Conservation (phyloP, 2,329 filamentous ascomycete species). For the Lomentospora prolificans region DNA sequence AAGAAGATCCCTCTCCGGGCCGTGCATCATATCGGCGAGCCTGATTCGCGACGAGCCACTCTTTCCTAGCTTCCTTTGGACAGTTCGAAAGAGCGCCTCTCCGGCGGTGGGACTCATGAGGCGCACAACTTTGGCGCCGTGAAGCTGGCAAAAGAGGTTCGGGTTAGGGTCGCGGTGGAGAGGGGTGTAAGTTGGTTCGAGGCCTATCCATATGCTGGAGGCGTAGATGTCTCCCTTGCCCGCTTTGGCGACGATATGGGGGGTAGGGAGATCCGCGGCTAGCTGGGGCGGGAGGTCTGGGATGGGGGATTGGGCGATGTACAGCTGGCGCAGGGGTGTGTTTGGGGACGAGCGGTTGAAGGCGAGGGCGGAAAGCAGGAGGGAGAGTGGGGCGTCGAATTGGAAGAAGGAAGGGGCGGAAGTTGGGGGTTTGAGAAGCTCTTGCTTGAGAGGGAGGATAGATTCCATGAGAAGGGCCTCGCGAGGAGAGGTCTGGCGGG, state of each 20-base stretch:
- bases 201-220: constrained; percentile 80
- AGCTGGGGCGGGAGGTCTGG: constrained; percentile 54
- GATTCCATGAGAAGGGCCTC: neutral
- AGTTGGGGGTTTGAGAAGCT: constrained; percentile 14
- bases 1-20: constrained; percentile 56
- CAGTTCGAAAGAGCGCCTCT: constrained; percentile 47
- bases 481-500: neutral
- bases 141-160: constrained; percentile 81
- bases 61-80: constrained; percentile 30
- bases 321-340: constrained; percentile 41
- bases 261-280: constrained; percentile 56
- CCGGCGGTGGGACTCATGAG: constrained; percentile 58
- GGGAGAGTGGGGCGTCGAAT: constrained; percentile 49
- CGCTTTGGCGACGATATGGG: constrained; percentile 48
- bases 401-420: constrained; percentile 34
- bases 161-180: constrained; percentile 90
- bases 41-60: constrained; percentile 45
- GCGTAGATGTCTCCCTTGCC: constrained; percentile 80
- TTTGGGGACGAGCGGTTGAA: constrained; percentile 30
- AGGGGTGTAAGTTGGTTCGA: constrained; percentile 79
- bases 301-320: constrained; percentile 77
- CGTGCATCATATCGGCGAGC: constrained; percentile 86
- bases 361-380: constrained; percentile 50
- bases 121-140: constrained; percentile 62
- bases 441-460: constrained; percentile 11